A percentile compares a stretch with the other conserved stretches of the same genome.
Evolutionary conservation across 495 filamentous ascomycete genomes (phyloP).

Genomic region (Geoglossum glabrum): DNA sequence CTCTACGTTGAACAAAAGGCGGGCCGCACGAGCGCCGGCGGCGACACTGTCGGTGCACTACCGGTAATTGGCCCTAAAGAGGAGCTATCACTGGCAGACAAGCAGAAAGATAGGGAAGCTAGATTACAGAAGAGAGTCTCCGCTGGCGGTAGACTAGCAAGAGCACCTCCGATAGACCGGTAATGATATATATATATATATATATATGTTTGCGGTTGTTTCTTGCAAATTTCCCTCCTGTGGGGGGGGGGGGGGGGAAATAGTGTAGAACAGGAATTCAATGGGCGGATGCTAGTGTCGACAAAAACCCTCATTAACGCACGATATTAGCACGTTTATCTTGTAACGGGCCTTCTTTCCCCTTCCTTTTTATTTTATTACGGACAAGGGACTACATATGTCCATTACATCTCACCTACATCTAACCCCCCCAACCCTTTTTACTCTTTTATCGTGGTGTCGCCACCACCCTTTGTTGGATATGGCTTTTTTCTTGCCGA

Average conservation of each 20-base stretch:
- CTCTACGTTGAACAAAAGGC: constrained; percentile 72
- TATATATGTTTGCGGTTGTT: background rate
- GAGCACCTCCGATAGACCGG: background rate
- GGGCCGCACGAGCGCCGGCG: constrained; percentile 8
- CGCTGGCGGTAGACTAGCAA: constrained; percentile 12
- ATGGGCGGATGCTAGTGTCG: background rate
- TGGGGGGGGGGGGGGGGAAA: background rate
- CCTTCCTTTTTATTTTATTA: no score
- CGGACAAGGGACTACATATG: no score
- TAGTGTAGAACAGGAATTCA: background rate
- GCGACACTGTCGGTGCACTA: constrained; percentile 14
- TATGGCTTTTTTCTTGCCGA: no score
- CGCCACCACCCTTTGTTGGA: no score
- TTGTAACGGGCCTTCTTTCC: no score
- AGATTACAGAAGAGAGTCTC: constrained; percentile 14
- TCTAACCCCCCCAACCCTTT: no score
- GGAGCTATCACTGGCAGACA: constrained; percentile 10
- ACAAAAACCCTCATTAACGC: background rate
- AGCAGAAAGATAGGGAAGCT: constrained; percentile 13
- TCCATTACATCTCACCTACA: no score
- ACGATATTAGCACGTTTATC: background rate
- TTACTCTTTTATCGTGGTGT: no score
- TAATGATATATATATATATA: background rate
- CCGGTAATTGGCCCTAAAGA: constrained; percentile 13
- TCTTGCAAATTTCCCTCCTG: background rate